A percentile compares a stretch with the other conserved stretches of the same genome.
phyloP scores from a whole-genome alignment of 106 monocot species.

The Iris macrosiphon region DNA sequence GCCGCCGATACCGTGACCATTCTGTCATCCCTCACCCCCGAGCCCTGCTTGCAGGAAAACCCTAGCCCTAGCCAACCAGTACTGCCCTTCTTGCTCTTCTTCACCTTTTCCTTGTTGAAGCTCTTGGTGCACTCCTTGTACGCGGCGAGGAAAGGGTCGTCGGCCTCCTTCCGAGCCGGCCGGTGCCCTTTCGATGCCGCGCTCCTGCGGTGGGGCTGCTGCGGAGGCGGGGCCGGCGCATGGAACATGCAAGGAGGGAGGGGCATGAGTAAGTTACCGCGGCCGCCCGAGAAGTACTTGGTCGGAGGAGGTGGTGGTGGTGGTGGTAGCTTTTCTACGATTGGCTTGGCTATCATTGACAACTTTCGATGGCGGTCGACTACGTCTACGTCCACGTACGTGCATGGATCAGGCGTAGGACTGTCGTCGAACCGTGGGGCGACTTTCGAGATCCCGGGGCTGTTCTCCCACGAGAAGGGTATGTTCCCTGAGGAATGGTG shows the following conservation, averaged over 20 bases:
- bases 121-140: slow-evolving; percentile 2
- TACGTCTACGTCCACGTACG: too few species aligned
- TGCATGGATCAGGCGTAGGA: too few species aligned
- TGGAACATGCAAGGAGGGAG: slow-evolving; percentile 4
- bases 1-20: neutral
- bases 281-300: neutral
- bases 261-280: neutral
- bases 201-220: too few species aligned
- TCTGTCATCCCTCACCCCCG: slow-evolving; percentile 8
- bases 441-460: slow-evolving; percentile 3
- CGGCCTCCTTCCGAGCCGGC: neutral
- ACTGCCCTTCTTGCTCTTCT: neutral
- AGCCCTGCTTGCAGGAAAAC: slow-evolving; percentile 6
- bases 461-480: slow-evolving; percentile 15
- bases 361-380: too few species aligned
- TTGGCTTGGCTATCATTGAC: neutral
- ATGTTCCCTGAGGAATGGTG: neutral
- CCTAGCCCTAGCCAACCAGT: neutral
- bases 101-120: neutral
- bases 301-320: neutral
- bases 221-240: neutral
- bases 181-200: neutral
- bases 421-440: neutral
- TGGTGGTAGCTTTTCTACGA: neutral
- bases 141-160: slow-evolving; percentile 2